Base-by-base conservation (phyloP, 352 stramenopile genomes). In the Phytophthora sansomeana region DNA sequence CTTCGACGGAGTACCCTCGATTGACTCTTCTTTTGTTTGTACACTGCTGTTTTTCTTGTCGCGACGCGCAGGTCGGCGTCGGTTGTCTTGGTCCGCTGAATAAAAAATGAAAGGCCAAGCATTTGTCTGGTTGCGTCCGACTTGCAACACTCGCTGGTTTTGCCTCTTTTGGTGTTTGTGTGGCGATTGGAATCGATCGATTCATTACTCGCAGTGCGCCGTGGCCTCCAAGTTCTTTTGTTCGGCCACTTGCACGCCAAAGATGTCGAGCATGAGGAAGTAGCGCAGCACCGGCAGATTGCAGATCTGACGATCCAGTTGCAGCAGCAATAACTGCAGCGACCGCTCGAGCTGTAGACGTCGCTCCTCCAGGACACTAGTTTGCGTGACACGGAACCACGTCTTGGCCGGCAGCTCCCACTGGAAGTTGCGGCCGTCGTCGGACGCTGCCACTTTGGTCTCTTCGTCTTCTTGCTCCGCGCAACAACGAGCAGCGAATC, bases 231-330 rank as follows among this genome's bases (percentile, higher is more conserved):
- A 65, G 14, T 74, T 78, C 49, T 90, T 89, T 52, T 88, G 69
- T 50, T 90, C 82, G 6, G 83, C 77, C 35, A 93, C 74, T 42
- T 93, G 82, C 14, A 78, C 75, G 17, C 79, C 83, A 64, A 93
- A 92, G 32, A 93, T 79, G 58, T 95, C 86, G 42, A 95, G 80
- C 80, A 91, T 81, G 38, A 95, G 77, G 72, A 95, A 95, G 60
- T 92, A 81, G 28, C 86, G 82, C 33, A 95, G 48, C 14, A 83
- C 36, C 5, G 81, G 74, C 21, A 85, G 55, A 9, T 78, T 78
- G 42, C 73, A 88, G 17, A 87, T 71, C 28, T 43, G 44, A n/a
- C 76, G 63, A 5, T 74, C 55, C 19, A 63, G 41, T 16, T 85
- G 69, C 35, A 81, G 48, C 17, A 93, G 63, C 47, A 95, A 57